These are phyloP conservation scores for Fusarium protoensiforme DNA, from an alignment of 2,329 filamentous ascomycete species.

Conservation along the genomic window DNA sequence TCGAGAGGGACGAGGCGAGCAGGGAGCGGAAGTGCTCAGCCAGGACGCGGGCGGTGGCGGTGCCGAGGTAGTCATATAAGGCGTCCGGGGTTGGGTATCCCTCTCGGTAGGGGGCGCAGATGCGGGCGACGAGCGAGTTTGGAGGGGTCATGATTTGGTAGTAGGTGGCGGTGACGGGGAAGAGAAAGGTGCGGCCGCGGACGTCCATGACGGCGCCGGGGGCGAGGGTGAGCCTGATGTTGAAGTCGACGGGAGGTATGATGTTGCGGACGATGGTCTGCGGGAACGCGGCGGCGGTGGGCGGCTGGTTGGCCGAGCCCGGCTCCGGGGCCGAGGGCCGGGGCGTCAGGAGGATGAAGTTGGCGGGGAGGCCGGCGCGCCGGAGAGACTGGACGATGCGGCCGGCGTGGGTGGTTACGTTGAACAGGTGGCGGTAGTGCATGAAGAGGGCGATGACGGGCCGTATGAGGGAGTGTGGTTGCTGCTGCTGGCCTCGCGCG, in stretches of 20 bases:
- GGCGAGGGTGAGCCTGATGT: constrained; percentile 59
- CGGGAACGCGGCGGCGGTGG: constrained; percentile 48
- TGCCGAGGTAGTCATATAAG: constrained; percentile 59
- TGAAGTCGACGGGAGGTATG: constrained; percentile 55
- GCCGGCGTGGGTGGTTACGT: constrained; percentile 56
- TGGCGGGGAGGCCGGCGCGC: constrained; percentile 57
- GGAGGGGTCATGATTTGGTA: constrained; percentile 57
- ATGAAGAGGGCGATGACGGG: constrained; percentile 62
- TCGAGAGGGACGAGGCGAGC: constrained; percentile 16
- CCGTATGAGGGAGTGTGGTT: constrained; percentile 62
- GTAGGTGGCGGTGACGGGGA: constrained; percentile 57
- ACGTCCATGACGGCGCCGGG: constrained; percentile 56
- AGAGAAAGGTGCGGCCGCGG: constrained; percentile 57
- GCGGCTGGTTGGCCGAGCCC: constrained; percentile 47
- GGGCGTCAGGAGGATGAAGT: constrained; percentile 56
- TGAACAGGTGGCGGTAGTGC: constrained; percentile 54
- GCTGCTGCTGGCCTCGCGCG: constrained; percentile 44
- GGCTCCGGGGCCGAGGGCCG: constrained; percentile 42
- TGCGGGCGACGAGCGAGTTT: constrained; percentile 47
- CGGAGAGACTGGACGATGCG: constrained; percentile 57
- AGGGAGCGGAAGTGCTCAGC: constrained; percentile 48
- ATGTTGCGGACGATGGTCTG: constrained; percentile 58
- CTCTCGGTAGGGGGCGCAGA: constrained; percentile 57
- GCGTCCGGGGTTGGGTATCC: constrained; percentile 58
- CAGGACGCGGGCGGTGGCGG: constrained; percentile 55